phyloP scores from a whole-genome alignment of 2,329 filamentous ascomycete genomes.

The Neofusicoccum parvum region DNA sequence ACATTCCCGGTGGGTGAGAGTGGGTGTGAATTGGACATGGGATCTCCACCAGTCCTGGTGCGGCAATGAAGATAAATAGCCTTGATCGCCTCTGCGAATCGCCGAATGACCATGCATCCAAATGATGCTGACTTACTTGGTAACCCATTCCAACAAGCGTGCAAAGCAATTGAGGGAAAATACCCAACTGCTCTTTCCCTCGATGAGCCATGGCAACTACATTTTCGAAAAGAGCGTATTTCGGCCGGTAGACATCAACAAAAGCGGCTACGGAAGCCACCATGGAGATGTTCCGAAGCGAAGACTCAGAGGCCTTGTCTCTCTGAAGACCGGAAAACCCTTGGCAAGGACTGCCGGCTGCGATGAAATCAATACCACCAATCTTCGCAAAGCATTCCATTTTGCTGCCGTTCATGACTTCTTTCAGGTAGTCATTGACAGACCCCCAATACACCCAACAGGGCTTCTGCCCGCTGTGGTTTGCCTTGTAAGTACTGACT shows the following conservation, averaged over 20 bases:
- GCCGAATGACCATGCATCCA: constrained; percentile 71
- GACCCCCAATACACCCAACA: constrained; percentile 68
- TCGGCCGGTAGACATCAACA: constrained; percentile 72
- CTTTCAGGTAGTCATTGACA: constrained; percentile 66
- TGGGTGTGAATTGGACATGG: constrained; percentile 63
- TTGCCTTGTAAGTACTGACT: constrained; percentile 74
- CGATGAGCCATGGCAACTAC: constrained; percentile 66
- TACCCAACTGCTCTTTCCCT: constrained; percentile 58
- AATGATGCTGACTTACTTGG: constrained; percentile 67
- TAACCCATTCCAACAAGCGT: constrained; percentile 76
- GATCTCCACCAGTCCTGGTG: constrained; percentile 64
- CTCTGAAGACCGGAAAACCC: constrained; percentile 70
- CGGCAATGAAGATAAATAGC: constrained; percentile 72
- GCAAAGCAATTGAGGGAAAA: constrained; percentile 73
- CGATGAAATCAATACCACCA: constrained; percentile 69
- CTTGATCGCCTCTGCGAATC: constrained; percentile 67
- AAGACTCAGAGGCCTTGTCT: constrained; percentile 56
- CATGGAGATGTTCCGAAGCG: constrained; percentile 72
- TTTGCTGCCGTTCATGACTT: constrained; percentile 55
- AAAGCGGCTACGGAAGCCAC: constrained; percentile 75
- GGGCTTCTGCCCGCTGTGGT: constrained; percentile 47
- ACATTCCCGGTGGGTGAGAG: constrained; percentile 52
- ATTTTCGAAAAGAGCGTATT: constrained; percentile 79
- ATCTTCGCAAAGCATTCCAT: constrained; percentile 57
- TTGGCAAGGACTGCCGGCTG: constrained; percentile 75